These are phyloP conservation scores for Penicillium simplicissimum DNA, from an alignment of 495 filamentous ascomycete genomes.

Conservation along the genomic window DNA sequence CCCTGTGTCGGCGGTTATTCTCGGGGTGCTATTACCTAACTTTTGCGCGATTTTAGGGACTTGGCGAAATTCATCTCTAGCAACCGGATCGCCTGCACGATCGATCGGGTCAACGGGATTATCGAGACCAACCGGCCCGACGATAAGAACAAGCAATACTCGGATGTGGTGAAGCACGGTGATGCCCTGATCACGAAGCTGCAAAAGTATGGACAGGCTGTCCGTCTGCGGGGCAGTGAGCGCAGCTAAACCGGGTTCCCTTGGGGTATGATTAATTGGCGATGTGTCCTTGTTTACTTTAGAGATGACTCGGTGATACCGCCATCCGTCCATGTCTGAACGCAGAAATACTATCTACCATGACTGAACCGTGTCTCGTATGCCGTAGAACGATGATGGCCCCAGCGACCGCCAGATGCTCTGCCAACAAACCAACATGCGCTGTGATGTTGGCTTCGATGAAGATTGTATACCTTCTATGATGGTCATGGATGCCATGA, in stretches of 20 bases:
- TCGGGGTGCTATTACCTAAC: constrained; percentile 5
- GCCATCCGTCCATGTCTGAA: constrained; percentile 8
- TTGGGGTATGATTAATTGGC: not conserved
- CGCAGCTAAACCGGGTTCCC: constrained; percentile 52
- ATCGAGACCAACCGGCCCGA: constrained; percentile 98
- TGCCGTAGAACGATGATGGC: not conserved
- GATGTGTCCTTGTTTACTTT: constrained; percentile 2
- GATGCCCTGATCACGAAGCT: constrained; percentile 97
- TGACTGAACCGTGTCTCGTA: constrained; percentile 2
- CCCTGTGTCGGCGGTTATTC: not conserved
- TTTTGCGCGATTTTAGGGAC: constrained; percentile 57
- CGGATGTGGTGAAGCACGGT: constrained; percentile 94
- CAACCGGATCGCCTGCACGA: constrained; percentile 90
- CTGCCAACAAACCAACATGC: not conserved
- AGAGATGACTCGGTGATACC: constrained; percentile 10
- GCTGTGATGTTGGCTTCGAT: not conserved
- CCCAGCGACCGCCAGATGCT: too few relatives aligned
- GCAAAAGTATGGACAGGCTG: constrained; percentile 97
- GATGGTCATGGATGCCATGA: not conserved
- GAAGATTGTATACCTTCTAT: constrained; percentile 1
- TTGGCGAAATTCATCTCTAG: constrained; percentile 96
- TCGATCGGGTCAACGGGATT: constrained; percentile 94
- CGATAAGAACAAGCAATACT: constrained; percentile 98
- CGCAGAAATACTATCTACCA: constrained; percentile 10
- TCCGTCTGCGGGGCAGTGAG: constrained; percentile 91